Evolutionary conservation across 331 rosid genomes (phyloP).

Genomic region (Quercus phellos): DNA sequence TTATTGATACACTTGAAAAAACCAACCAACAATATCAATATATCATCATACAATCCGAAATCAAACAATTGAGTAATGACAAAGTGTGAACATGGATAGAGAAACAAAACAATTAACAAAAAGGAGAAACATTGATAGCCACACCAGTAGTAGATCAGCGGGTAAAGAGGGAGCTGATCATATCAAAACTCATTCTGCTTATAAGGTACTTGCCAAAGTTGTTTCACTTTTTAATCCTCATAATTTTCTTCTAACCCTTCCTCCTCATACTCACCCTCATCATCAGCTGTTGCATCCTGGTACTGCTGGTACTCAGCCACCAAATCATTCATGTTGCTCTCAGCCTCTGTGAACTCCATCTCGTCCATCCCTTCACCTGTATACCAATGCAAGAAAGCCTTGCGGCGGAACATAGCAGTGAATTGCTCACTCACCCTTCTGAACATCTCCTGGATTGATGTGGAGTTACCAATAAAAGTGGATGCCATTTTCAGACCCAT

Average conservation of each 20-base stretch:
- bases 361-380: constrained; percentile 91
- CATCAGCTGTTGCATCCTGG: constrained; percentile 79
- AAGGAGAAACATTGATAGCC: background rate
- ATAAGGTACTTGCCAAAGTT: background rate
- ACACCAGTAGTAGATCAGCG: constrained; percentile 27
- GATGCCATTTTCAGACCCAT: constrained; percentile 69
- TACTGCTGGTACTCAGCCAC: constrained; percentile 86
- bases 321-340: constrained; percentile 85
- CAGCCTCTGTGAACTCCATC: constrained; percentile 87
- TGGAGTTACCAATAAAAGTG: constrained; percentile 75
- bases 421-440: constrained; percentile 88
- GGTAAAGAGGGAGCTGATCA: constrained; percentile 2
- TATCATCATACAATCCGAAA: constrained; percentile 19
- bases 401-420: constrained; percentile 79
- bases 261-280: constrained; percentile 59
- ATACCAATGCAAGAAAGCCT: constrained; percentile 88
- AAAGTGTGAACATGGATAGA: constrained; percentile 9
- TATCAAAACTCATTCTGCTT: background rate
- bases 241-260: constrained; percentile 43
- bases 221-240: constrained; percentile 20
- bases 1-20: constrained; percentile 13
- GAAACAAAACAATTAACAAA: constrained; percentile 8
- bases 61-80: constrained; percentile 11
- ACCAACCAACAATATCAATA: constrained; percentile 20
- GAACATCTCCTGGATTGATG: constrained; percentile 89